Conservation (phyloP, 208 protist genomes). For the Trypanosoma platydactyli region DNA sequence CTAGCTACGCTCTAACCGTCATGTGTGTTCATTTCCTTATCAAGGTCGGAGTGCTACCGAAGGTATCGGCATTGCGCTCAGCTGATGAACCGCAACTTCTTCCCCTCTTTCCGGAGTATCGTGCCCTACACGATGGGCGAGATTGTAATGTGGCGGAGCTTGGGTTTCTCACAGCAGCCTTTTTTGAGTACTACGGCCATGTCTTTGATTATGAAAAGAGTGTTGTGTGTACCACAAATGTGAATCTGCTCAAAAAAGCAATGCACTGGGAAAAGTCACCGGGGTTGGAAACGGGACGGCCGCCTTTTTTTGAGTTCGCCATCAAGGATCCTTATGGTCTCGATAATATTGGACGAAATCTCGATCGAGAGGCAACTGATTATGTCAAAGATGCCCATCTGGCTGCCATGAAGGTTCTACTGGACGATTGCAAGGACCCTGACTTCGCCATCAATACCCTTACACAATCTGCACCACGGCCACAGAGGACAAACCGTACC, state of each 20-base stretch:
- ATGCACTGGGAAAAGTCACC: constrained; percentile 74
- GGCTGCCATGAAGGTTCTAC: constrained; percentile 37
- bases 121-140: constrained; percentile 32
- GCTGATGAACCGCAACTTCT: constrained; percentile 53
- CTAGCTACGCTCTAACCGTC: constrained; percentile 85
- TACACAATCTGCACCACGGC: constrained; percentile 45
- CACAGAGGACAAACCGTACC: constrained; percentile 37
- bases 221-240: constrained; percentile 85
- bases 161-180: constrained; percentile 72
- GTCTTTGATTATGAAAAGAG: constrained; percentile 77
- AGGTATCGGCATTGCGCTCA: constrained; percentile 40
- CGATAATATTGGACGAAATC: constrained; percentile 87
- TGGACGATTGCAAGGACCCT: constrained; percentile 56
- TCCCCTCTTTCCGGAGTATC: constrained; percentile 55
- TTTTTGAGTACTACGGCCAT: constrained; percentile 85
- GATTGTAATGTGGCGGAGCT: constrained; percentile 53
- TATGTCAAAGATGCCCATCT: constrained; percentile 64
- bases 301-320: constrained; percentile 86
- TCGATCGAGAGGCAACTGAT: constrained; percentile 53
- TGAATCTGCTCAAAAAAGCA: constrained; percentile 60
- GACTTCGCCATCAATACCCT: constrained; percentile 45
- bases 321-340: constrained; percentile 90
- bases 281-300: constrained; percentile 32
- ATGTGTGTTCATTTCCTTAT: constrained; percentile 87
- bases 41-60: constrained; percentile 54